phyloP scores from a whole-genome alignment of 2,329 filamentous ascomycete species.

The Phyllachora maydis region DNA sequence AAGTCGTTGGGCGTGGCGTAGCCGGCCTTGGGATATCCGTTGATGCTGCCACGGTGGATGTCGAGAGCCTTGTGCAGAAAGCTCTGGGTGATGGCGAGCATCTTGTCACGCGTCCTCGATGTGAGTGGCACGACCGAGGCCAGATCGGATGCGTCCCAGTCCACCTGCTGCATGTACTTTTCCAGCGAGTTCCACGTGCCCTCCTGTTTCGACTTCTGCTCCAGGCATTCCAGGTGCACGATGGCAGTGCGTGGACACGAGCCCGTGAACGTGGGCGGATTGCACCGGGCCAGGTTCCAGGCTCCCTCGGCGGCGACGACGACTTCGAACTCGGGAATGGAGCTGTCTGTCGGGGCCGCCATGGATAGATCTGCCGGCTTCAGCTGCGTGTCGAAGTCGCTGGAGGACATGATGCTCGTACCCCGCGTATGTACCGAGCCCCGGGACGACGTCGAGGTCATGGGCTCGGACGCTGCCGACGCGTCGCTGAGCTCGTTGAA shows the following conservation, averaged over 20 bases:
- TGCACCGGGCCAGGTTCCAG: slow-evolving; percentile 30
- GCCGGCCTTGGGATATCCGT: slow-evolving; percentile 15
- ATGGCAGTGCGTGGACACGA: slow-evolving; percentile 26
- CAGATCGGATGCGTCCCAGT: slow-evolving; percentile 14
- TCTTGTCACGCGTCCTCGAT: slow-evolving; percentile 37
- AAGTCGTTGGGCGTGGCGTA: slow-evolving; percentile 27
- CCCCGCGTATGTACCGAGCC: slow-evolving; percentile 22
- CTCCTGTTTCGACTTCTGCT: slow-evolving; percentile 25
- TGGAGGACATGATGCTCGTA: slow-evolving; percentile 23
- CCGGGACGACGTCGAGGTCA: slow-evolving; percentile 17
- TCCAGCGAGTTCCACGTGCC: slow-evolving; percentile 23
- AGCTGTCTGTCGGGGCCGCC: slow-evolving; percentile 8
- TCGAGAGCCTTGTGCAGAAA: slow-evolving; percentile 52
- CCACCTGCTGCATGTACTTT: slow-evolving; percentile 15
- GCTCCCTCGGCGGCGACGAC: slow-evolving; percentile 24
- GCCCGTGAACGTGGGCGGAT: slow-evolving; percentile 19
- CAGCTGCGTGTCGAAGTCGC: slow-evolving; percentile 13
- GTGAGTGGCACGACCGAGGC: slow-evolving; percentile 22
- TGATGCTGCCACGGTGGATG: slow-evolving; percentile 35
- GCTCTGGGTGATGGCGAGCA: slow-evolving; percentile 50
- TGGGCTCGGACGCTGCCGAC: slow-evolving; percentile 19
- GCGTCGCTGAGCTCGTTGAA: slow-evolving; percentile 20
- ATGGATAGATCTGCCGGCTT: slow-evolving; percentile 12
- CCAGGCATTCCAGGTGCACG: slow-evolving; percentile 27
- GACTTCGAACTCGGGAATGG: slow-evolving; percentile 22